phyloP scores from a whole-genome alignment of 257 asterid genomes.

The Penstemon newberryi region DNA sequence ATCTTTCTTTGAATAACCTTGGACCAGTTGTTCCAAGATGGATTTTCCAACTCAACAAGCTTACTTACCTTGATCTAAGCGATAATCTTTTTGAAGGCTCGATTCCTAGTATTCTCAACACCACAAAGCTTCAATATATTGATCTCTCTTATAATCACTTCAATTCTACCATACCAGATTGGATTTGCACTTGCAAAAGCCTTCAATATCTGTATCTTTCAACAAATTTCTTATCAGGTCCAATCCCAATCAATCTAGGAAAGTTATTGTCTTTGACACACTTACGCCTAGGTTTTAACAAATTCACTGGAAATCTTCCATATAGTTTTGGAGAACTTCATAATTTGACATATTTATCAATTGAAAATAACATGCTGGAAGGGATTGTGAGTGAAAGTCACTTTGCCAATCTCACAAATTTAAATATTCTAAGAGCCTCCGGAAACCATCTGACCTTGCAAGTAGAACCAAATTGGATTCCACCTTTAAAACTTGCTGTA shows the following conservation, averaged over 20 bases:
- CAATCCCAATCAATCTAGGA: slow-evolving; percentile 35
- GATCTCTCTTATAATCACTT: slow-evolving; percentile 20
- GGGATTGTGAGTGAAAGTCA: slow-evolving; percentile 39
- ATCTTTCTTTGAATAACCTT: neutral
- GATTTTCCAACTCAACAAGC: slow-evolving; percentile 32
- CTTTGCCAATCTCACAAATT: slow-evolving; percentile 35
- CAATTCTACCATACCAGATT: slow-evolving; percentile 36
- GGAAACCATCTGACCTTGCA: slow-evolving; percentile 28
- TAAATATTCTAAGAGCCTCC: neutral
- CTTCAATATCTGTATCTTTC: slow-evolving; percentile 1
- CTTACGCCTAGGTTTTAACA: slow-evolving; percentile 7
- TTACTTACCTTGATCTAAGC: slow-evolving; percentile 28
- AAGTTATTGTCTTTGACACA: slow-evolving; percentile 12
- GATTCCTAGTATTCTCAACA: slow-evolving; percentile 24
- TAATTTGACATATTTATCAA: neutral
- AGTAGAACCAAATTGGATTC: slow-evolving; percentile 34
- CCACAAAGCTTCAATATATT: slow-evolving; percentile 31
- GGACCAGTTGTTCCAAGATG: slow-evolving; percentile 24
- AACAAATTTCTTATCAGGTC: slow-evolving; percentile 24
- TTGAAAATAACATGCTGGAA: slow-evolving; percentile 21
- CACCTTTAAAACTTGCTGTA: neutral
- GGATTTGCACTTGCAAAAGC: slow-evolving; percentile 33
- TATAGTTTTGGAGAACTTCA: slow-evolving; percentile 34
- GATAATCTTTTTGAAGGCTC: slow-evolving; percentile 7
- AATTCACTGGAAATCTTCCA: slow-evolving; percentile 43